These are phyloP conservation scores for Colletotrichum magnum DNA, from an alignment of 2,329 filamentous ascomycete genomes.

Conservation along the genomic window DNA sequence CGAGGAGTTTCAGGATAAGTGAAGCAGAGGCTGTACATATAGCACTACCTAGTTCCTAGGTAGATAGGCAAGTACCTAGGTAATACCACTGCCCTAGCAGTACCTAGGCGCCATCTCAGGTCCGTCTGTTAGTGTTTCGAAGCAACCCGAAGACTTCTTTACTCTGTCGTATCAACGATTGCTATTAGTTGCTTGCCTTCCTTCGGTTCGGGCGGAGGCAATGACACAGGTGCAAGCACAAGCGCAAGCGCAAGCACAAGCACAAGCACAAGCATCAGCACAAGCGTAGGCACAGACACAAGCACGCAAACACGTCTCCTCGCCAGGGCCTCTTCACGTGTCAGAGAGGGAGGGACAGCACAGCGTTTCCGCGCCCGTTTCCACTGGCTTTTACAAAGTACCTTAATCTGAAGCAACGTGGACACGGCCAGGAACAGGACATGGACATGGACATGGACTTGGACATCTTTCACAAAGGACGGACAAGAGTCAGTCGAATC, in stretches of 20 bases:
- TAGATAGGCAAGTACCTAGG: too few relatives aligned
- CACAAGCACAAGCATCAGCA: background rate
- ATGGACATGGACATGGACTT: background rate
- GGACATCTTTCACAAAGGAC: constrained; percentile 20
- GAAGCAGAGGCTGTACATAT: too few relatives aligned
- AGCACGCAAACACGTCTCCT: background rate
- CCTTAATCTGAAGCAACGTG: constrained; percentile 33
- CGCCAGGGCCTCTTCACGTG: constrained; percentile 35
- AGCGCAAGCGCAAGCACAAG: background rate
- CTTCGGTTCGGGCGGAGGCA: background rate
- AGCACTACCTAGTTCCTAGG: too few relatives aligned
- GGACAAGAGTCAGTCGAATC: constrained; percentile 36
- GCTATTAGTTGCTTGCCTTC: too few relatives aligned
- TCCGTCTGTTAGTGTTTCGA: too few relatives aligned
- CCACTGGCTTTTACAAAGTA: constrained; percentile 18
- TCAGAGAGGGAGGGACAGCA: constrained; percentile 9
- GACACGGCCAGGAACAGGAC: constrained; percentile 24
- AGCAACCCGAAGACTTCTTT: too few relatives aligned
- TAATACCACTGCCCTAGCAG: too few relatives aligned
- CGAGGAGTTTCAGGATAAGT: too few relatives aligned
- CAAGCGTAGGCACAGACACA: background rate
- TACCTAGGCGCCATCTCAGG: too few relatives aligned
- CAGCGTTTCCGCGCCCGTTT: constrained; percentile 22
- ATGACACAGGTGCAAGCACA: constrained; percentile 1
- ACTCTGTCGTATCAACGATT: too few relatives aligned